Evolutionary conservation across 2,329 filamentous ascomycete species (phyloP), one percentile per base, ranked within the genome.

Genomic region (Neurospora sp.): DNA sequence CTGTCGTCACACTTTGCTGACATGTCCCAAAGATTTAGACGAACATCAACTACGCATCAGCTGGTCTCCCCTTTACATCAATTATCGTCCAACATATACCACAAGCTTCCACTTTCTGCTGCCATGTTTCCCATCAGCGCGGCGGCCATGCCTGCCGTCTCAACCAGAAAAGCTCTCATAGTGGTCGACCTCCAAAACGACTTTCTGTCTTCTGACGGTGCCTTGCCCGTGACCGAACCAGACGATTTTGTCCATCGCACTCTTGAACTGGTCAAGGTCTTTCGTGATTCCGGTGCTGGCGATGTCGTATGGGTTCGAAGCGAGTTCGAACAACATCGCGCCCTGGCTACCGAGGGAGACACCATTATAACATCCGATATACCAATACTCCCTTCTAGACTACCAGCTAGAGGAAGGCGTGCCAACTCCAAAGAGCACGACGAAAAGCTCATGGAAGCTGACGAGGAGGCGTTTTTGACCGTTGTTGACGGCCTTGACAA

Each of bases 161-260:
- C 80, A 38, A 87, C 87, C 9, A 84, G 88, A 68, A 87, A 87
- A 80, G 95, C 93, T 1, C 84, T 99, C 62, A 83, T 98, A 23
- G 82, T 96, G 19, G 85, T 97, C 73, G 95, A 97, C 76, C 87
- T 97, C 42, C 96, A 98, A 77, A 93, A 96, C 76, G 95, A 97
- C 78, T 97, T 98, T 76, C 82, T 96, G 70, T 84, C 88, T 7
- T 81, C 87, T 1, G 84, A 88, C 68, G 91, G 92, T 69, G 86
- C 89, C 36, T 80, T 97, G 23, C 86, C 89, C 13, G 87, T 94
- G 68, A 82, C 82, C 42, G 85, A 87, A 62, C 88, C 89, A 3
- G 80, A 85, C 4, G 87, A 87, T 10, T 92, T 94, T 72, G 79
- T 96, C 66, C 84, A 90, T 46, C 88, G 87, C 38, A 86, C 93